Evolutionary conservation across 305 asterid genomes (phyloP), one percentile per base, ranked within the genome.

Genomic region (Fraxinus latifolia): DNA sequence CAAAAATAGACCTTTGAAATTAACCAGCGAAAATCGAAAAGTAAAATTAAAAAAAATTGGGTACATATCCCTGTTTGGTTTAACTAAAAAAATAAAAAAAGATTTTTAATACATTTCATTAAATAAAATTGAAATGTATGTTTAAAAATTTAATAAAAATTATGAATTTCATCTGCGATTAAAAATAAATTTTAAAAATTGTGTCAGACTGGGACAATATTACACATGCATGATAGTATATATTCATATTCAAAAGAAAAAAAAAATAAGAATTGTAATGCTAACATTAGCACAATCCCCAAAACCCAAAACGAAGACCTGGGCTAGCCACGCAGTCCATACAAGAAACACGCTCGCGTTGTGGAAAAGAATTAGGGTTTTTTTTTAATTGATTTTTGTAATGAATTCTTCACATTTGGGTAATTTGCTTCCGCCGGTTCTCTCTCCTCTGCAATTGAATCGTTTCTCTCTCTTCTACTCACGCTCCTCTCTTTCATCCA

Each of bases 371-470:
- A 47, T 50, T 80, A 71, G 79, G 76, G 74, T 0, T 34, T n/a
- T 71, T 71, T 70, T 12, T 19, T 25, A 34, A 80, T 32, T 70
- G 25, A 70, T 55, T 55, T 32, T 25, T 31, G 23, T 17, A 25
- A 83, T 86, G 89, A 86, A 83, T 78, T 91, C 88, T 87, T 29
- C 88, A 1, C 82, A 79, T 33, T 82, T 74, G 29, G 70, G 62
- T 71, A 75, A 83, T 34, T 74, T 85, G 19, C 83, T 83, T 77
- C 89, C 89, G 88, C 89, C 88, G 84, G 87, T 80, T 55, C 79
- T 81, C 23, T 82, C 86, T 76, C 90, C 89, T 71, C 87, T 82
- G 83, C 90, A 81, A 9, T 79, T 88, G 80, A 80, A 78, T 55
- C 89, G 88, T 60, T 82, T 83, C 82, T 81, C 87, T 80, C 80